Evolutionary conservation across 805 yeast species (phyloP), one percentile per base, ranked within the genome.

Genomic region (Candida mattraensis): DNA sequence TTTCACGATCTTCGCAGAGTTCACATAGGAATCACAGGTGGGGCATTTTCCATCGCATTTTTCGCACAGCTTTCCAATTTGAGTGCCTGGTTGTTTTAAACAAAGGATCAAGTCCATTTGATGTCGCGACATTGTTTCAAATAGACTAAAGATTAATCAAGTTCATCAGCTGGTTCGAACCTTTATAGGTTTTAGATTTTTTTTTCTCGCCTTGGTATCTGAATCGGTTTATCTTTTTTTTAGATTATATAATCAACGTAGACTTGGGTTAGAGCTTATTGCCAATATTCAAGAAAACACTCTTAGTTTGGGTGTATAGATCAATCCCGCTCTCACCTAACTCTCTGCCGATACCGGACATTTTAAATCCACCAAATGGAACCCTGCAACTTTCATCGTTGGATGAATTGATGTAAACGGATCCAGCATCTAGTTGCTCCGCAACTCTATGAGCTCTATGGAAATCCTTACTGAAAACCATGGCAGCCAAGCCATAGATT

Each of bases 31-130:
- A 54, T 88, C 97, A 59, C 98, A 89, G 3, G 79, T 69, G 3
- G 96, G 96, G 53, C 98, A 89, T 47, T 79, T 72, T 1, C 96
- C 97, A 55, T 89, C 96, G 58, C 98, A 89, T 56, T 74, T 84
- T 20, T 76, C 79, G 52, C 98, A 89, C 3, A 89, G 66, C 33
- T 70, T 64, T 1, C 95, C 98, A 4, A 75, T 57, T 12, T 66
- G 61, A 0, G 78, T 72, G 0, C 97, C 97, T 1, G 96, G 87
- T 50, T 78, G 93, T 55, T 83, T 85, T 72, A 84, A 66, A 55
- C 98, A 89, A 66, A 82, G 78, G 3, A 84, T 74, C 17, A 88
- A 69, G 55, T 89, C 97, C 33, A 80, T 78, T 60, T 88, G 95
- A 60, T 88, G 96, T 36, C 93, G 80, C 3, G 95, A 86, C 96